phyloP scores from a whole-genome alignment of 495 filamentous ascomycete genomes.

The Penicillium verhagenii region DNA sequence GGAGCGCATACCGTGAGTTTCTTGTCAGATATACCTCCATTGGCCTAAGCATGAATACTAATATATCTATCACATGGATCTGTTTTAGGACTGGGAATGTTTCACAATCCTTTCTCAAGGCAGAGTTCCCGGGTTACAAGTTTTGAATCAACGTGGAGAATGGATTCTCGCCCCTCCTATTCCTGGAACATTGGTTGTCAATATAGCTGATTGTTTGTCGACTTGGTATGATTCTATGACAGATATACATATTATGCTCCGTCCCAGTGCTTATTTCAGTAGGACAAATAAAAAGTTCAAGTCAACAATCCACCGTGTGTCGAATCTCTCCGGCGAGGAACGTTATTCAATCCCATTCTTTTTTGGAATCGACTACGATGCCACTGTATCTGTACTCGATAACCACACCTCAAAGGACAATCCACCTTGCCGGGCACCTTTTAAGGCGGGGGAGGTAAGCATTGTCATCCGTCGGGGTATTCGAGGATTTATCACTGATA shows the following conservation, averaged over 20 bases:
- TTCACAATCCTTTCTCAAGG: constrained; percentile 43
- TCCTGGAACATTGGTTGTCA: constrained; percentile 47
- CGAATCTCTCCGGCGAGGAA: constrained; percentile 44
- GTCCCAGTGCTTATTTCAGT: background rate
- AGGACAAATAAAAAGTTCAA: constrained; percentile 45
- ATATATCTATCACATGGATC: too few species aligned
- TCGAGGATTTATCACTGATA: background rate
- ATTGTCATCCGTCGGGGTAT: background rate
- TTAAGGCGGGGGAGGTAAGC: constrained; percentile 30
- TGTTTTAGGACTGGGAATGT: constrained; percentile 46
- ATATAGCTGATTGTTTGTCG: constrained; percentile 49
- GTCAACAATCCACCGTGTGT: constrained; percentile 50
- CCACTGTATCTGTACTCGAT: constrained; percentile 24
- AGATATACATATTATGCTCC: background rate
- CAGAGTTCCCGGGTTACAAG: constrained; percentile 43
- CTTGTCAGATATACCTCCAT: too few species aligned
- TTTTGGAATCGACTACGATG: constrained; percentile 36
- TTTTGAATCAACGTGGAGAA: constrained; percentile 36
- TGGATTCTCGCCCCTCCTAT: constrained; percentile 47
- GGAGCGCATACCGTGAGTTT: constrained; percentile 42
- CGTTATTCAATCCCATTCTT: constrained; percentile 52
- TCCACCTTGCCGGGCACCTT: constrained; percentile 16
- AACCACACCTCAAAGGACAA: constrained; percentile 15
- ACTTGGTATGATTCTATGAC: constrained; percentile 31
- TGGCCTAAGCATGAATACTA: too few species aligned